A percentile compares a stretch with the other conserved stretches of the same genome.
Evolutionary conservation across 2,329 filamentous ascomycete genomes (phyloP).

Genomic region (Ceratocystis diversiconidia): DNA sequence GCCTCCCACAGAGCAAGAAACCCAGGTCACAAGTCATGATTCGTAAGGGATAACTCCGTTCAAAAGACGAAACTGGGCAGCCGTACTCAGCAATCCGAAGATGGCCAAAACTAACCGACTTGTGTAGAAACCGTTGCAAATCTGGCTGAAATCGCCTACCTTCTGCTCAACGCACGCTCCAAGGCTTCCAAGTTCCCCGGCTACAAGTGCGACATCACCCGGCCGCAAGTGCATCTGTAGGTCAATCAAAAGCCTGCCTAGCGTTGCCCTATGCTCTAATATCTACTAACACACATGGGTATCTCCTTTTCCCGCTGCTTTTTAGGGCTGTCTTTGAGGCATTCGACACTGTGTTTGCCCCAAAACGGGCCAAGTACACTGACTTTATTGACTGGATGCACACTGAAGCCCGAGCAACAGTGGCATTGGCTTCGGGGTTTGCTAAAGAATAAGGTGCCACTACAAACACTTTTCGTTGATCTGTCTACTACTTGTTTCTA

Average conservation of each 20-base stretch:
- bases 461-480: background rate
- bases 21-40: slow-evolving; percentile 47
- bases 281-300: background rate
- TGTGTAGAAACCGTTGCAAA: slow-evolving; percentile 47
- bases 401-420: slow-evolving; percentile 27
- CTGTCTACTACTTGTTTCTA: background rate
- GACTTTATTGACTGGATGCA: slow-evolving; percentile 56
- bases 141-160: slow-evolving; percentile 48
- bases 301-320: background rate
- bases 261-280: too few species aligned
- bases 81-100: background rate
- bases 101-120: slow-evolving; percentile 28
- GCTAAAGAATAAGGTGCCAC: background rate
- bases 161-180: slow-evolving; percentile 45
- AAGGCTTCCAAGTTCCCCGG: slow-evolving; percentile 32
- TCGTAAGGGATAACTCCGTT: slow-evolving; percentile 33
- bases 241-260: background rate
- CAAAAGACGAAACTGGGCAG: background rate
- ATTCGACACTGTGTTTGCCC: slow-evolving; percentile 51
- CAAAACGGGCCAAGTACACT: slow-evolving; percentile 56
- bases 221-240: slow-evolving; percentile 18
- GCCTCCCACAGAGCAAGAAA: slow-evolving; percentile 41
- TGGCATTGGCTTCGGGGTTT: background rate
- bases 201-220: slow-evolving; percentile 37
- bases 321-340: slow-evolving; percentile 53